Conservation (phyloP, 2,329 filamentous ascomycete genomes). For the Lizonia empirigonia region DNA sequence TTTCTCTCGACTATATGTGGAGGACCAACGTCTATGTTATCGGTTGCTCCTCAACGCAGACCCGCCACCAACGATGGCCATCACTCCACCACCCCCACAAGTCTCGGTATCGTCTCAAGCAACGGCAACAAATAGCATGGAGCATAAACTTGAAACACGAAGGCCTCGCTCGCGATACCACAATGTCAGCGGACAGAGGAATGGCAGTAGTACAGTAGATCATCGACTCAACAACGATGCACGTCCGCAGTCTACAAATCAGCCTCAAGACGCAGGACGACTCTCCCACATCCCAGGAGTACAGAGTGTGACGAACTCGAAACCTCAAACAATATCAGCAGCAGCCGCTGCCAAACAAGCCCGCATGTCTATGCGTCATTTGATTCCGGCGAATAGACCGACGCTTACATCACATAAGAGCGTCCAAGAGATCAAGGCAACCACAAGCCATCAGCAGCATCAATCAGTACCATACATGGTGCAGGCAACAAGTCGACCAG, state of each 20-base stretch:
- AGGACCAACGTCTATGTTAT: conserved; percentile 37
- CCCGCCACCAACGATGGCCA: conserved; percentile 29
- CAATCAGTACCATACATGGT: too few species aligned
- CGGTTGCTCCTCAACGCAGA: conserved; percentile 32
- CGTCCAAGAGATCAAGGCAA: not conserved
- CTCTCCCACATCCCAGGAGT: not conserved
- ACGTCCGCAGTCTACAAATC: not conserved
- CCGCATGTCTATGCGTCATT: conserved; percentile 21
- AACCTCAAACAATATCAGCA: not conserved
- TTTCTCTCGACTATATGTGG: conserved; percentile 27
- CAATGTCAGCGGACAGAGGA: conserved; percentile 9
- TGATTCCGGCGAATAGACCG: not conserved
- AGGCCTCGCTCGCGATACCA: conserved; percentile 25
- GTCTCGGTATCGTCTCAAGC: not conserved
- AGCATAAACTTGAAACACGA: not conserved
- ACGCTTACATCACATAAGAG: conserved; percentile 4
- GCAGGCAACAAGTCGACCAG: too few species aligned
- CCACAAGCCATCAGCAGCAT: not conserved
- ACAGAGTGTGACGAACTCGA: conserved; percentile 2
- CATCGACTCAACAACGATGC: not conserved
- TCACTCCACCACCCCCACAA: conserved; percentile 26
- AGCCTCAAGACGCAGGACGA: not conserved
- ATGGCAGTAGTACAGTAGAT: not conserved
- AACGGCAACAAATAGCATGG: not conserved
- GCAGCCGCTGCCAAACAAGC: not conserved